A percentile compares a stretch with the other conserved stretches of the same genome.
Conservation (phyloP, 345 rosid genomes). For the Noccaea caerulescens region DNA sequence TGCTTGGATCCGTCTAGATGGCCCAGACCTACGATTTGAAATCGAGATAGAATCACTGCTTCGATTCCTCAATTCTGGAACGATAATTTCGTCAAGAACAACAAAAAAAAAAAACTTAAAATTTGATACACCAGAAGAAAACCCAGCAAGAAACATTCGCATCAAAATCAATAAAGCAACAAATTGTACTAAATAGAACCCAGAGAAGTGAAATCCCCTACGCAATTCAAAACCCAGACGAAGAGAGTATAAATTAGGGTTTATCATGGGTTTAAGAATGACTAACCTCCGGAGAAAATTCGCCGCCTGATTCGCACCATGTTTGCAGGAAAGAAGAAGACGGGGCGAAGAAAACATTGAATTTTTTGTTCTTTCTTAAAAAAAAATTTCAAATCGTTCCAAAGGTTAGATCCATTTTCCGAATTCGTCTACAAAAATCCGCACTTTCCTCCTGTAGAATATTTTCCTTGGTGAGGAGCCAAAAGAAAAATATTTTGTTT, state of each 20-base stretch:
- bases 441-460: not conserved
- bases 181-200: not conserved
- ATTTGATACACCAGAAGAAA: not conserved
- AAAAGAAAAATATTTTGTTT: not conserved
- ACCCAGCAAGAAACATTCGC: slow-evolving; percentile 21
- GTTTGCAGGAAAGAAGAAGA: slow-evolving; percentile 49
- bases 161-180: not conserved
- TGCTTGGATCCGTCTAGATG: slow-evolving; percentile 53
- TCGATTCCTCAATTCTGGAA: slow-evolving; percentile 2
- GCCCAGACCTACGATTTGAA: slow-evolving; percentile 49
- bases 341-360: slow-evolving; percentile 53
- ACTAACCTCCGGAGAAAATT: slow-evolving; percentile 48
- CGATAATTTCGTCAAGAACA: not conserved
- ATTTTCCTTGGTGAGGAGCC: slow-evolving; percentile 25
- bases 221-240: not conserved
- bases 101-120: not conserved
- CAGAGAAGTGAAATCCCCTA: not conserved
- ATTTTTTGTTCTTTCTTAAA: not conserved
- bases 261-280: slow-evolving; percentile 23
- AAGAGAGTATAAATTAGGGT: slow-evolving; percentile 27
- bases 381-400: not conserved
- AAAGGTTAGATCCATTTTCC: slow-evolving; percentile 4
- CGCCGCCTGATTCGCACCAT: slow-evolving; percentile 41
- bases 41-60: slow-evolving; percentile 15
- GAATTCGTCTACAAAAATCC: not conserved